Percentiles rank a stretch among this genome's conserved stretches.
These are phyloP conservation scores for Penicillium sclerotigenum DNA, from an alignment of 2,329 filamentous ascomycete genomes.

Conservation along the genomic window DNA sequence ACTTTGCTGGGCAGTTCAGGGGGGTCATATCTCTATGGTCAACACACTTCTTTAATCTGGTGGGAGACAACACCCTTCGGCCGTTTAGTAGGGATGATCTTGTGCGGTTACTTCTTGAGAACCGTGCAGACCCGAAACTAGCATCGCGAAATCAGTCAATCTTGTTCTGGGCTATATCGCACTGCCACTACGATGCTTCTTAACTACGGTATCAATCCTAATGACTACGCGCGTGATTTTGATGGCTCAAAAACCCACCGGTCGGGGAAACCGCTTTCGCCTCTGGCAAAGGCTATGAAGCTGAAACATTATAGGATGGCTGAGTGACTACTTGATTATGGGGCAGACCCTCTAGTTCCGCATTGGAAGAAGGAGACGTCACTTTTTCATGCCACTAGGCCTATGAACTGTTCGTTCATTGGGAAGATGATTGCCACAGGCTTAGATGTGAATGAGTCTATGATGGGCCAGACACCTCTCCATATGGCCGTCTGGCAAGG, in stretches of 20 bases:
- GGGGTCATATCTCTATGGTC: neutral
- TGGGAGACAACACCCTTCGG: neutral
- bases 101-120: neutral
- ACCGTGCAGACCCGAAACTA: neutral
- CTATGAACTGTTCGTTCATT: neutral
- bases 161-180: neutral
- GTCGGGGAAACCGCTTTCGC: neutral
- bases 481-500: neutral
- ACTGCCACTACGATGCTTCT: neutral
- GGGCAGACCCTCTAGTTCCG: neutral
- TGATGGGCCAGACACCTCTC: neutral
- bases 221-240: neutral
- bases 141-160: neutral
- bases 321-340: neutral
- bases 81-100: neutral
- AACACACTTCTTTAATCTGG: neutral
- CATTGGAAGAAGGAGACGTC: neutral
- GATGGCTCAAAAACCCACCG: neutral
- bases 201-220: neutral
- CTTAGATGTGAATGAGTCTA: neutral
- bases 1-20: neutral
- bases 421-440: neutral
- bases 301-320: neutral
- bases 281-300: neutral
- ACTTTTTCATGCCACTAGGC: neutral